Conservation (phyloP, 805 yeast genomes). For the Monosporozyma aquatica region DNA sequence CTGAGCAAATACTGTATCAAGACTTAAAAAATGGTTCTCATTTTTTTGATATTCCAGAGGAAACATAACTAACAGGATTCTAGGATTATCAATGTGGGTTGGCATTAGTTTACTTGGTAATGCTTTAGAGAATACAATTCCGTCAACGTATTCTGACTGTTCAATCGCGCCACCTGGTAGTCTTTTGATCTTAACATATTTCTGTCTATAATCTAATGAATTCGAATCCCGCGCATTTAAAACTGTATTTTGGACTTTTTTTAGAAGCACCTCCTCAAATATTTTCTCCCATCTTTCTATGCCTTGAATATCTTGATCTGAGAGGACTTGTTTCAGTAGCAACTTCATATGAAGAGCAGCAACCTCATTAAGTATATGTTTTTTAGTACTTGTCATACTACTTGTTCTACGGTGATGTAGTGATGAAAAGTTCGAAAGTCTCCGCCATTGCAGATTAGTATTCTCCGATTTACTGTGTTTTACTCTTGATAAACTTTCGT, state of each 20-base stretch:
- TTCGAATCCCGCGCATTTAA: conserved; percentile 56
- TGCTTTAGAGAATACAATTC: conserved; percentile 75
- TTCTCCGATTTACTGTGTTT: not conserved
- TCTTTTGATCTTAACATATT: conserved; percentile 74
- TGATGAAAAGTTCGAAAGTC: conserved; percentile 16
- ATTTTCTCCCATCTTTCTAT: conserved; percentile 47
- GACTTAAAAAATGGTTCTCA: conserved; percentile 70
- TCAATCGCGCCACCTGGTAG: conserved; percentile 64
- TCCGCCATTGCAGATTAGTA: conserved; percentile 12
- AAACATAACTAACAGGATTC: conserved; percentile 74
- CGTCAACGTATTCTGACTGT: conserved; percentile 59
- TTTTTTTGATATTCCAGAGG: conserved; percentile 78
- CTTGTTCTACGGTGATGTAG: conserved; percentile 2
- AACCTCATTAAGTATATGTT: conserved; percentile 31
- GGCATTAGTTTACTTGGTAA: conserved; percentile 79
- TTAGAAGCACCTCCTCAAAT: conserved; percentile 41
- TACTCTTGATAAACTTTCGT: not conserved
- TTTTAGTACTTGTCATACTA: conserved; percentile 10
- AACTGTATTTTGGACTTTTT: conserved; percentile 49
- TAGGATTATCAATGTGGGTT: conserved; percentile 50
- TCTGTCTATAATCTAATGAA: conserved; percentile 72
- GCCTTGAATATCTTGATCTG: conserved; percentile 45
- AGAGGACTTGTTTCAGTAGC: conserved; percentile 49
- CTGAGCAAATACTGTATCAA: conserved; percentile 78
- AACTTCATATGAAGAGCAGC: conserved; percentile 38